Conservation (phyloP, 2,329 filamentous ascomycete species). For the Calonectria pauciramosa region DNA sequence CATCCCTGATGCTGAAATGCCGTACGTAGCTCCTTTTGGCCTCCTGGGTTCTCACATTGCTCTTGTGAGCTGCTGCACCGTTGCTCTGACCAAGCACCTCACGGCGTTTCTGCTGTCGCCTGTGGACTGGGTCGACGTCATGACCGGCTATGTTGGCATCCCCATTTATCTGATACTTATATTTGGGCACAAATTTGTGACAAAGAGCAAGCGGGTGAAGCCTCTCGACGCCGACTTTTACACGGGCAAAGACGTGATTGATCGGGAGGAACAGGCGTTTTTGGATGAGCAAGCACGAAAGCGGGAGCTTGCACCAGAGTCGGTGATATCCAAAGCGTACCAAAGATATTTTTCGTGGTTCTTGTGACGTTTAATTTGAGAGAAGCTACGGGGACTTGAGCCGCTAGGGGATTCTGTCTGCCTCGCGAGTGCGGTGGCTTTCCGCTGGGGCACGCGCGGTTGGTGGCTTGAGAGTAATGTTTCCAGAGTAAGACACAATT, state of each 20-base stretch:
- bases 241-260: slow-evolving; percentile 79
- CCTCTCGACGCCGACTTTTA: slow-evolving; percentile 76
- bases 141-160: slow-evolving; percentile 83
- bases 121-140: slow-evolving; percentile 75
- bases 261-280: slow-evolving; percentile 79
- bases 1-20: slow-evolving; percentile 67
- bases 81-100: slow-evolving; percentile 87
- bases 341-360: slow-evolving; percentile 9
- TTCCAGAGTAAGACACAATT: background rate
- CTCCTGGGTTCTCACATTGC: slow-evolving; percentile 76
- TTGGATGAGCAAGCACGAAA: slow-evolving; percentile 53
- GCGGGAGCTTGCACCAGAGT: background rate
- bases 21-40: slow-evolving; percentile 79
- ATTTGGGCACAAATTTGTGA: slow-evolving; percentile 74
- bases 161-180: slow-evolving; percentile 80
- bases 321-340: background rate
- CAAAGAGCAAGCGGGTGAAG: slow-evolving; percentile 66
- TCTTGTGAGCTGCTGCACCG: slow-evolving; percentile 78
- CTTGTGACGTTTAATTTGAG: background rate
- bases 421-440: background rate
- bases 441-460: background rate
- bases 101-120: slow-evolving; percentile 72
- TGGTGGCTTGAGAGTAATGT: background rate
- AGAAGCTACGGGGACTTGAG: background rate
- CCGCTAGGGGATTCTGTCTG: background rate